phyloP scores from a whole-genome alignment of 2,329 filamentous ascomycete species.

The Rhynchosporium agropyri region DNA sequence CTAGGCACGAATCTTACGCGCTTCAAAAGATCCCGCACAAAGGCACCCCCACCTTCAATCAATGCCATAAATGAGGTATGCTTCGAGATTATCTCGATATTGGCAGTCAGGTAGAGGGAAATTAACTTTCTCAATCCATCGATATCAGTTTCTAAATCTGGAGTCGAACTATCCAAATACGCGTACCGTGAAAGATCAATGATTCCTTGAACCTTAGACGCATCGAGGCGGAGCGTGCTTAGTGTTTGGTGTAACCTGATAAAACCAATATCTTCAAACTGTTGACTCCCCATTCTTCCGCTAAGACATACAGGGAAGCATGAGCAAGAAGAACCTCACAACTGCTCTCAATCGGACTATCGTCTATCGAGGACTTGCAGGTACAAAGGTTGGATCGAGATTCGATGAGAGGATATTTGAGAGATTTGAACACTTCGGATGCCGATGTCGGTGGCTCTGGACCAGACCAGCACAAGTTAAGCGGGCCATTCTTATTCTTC shows the following conservation, averaged over 20 bases:
- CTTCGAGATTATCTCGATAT: conserved; percentile 27
- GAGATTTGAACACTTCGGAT: conserved; percentile 25
- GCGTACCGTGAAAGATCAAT: conserved; percentile 27
- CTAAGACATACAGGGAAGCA: conserved; percentile 32
- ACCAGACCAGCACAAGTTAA: conserved; percentile 22
- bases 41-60: conserved; percentile 28
- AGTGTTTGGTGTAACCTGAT: conserved; percentile 30
- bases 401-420: conserved; percentile 30
- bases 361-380: conserved; percentile 22
- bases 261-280: conserved; percentile 31
- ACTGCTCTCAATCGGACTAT: conserved; percentile 25
- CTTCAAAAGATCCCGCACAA: conserved; percentile 32
- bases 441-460: conserved; percentile 22
- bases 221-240: conserved; percentile 27
- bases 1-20: conserved; percentile 24
- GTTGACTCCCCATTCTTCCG: conserved; percentile 29
- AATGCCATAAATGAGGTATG: conserved; percentile 29
- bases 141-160: conserved; percentile 30
- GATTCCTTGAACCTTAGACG: conserved; percentile 28
- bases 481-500: conserved; percentile 26
- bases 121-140: conserved; percentile 29
- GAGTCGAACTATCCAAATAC: conserved; percentile 28
- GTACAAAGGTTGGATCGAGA: conserved; percentile 27
- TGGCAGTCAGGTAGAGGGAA: conserved; percentile 26
- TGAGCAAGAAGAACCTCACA: conserved; percentile 29